Evolutionary conservation across 2,329 filamentous ascomycete genomes (phyloP).

Genomic region (Monosporascus sp.): DNA sequence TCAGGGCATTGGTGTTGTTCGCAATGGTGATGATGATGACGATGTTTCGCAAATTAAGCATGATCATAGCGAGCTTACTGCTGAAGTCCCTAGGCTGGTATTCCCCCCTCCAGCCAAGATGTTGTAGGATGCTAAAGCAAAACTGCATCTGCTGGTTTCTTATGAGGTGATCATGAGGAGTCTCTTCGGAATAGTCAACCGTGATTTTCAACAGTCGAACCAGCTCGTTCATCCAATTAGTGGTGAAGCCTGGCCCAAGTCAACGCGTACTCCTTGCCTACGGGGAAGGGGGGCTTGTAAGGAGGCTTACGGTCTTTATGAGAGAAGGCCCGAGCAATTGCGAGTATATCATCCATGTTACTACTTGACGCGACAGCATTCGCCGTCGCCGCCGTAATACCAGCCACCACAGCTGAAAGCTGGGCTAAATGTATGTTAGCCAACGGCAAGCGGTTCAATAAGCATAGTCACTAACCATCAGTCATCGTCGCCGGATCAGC

Average conservation of each 20-base stretch:
- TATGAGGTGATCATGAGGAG: conserved; percentile 65
- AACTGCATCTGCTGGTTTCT: conserved; percentile 68
- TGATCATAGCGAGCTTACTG: conserved; percentile 69
- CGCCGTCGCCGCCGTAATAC: conserved; percentile 49
- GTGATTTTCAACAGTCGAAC: conserved; percentile 65
- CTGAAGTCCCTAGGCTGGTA: conserved; percentile 56
- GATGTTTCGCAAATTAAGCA: conserved; percentile 70
- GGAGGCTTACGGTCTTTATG: conserved; percentile 28
- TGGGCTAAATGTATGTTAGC: conserved; percentile 35
- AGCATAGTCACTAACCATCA: conserved; percentile 38
- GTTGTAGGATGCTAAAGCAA: conserved; percentile 72
- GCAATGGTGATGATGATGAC: conserved; percentile 61
- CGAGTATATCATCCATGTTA: conserved; percentile 67
- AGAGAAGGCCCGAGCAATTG: conserved; percentile 52
- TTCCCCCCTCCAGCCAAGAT: conserved; percentile 67
- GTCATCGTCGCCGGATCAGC: conserved; percentile 44
- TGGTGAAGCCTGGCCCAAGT: conserved; percentile 45
- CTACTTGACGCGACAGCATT: conserved; percentile 39
- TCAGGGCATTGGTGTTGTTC: conserved; percentile 48
- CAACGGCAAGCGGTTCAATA: neutral
- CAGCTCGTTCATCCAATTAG: conserved; percentile 60
- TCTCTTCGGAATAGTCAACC: conserved; percentile 77
- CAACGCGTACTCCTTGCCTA: neutral
- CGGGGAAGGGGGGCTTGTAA: too few relatives aligned
- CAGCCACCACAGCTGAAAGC: conserved; percentile 55